phyloP scores from a whole-genome alignment of 768 basidiomycete species.

The Mycena leptocephala region DNA sequence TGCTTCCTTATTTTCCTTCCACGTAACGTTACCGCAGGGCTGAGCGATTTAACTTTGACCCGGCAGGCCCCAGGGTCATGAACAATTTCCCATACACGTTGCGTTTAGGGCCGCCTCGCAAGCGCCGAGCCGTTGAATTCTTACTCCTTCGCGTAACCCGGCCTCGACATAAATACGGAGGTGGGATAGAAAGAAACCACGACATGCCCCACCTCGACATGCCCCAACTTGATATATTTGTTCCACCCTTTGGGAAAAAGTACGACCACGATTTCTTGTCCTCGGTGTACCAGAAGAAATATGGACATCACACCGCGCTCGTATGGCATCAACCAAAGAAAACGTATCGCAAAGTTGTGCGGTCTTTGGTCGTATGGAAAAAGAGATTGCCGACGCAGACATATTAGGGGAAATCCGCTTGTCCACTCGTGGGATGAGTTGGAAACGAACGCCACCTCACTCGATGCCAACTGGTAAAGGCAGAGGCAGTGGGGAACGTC shows the following conservation, averaged over 20 bases:
- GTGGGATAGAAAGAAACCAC: no score
- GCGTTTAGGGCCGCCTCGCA: no score
- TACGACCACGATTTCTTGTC: constrained; percentile 9
- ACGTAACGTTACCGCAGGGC: no score
- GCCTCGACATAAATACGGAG: no score
- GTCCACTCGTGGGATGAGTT: constrained; percentile 5
- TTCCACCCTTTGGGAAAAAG: not conserved
- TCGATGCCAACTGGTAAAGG: not conserved
- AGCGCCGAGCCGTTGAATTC: no score
- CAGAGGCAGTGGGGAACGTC: not conserved
- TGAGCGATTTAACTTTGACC: no score
- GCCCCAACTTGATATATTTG: not conserved
- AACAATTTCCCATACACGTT: no score
- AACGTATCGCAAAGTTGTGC: not conserved
- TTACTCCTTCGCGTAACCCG: no score
- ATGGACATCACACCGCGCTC: constrained; percentile 26
- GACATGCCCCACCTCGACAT: no score
- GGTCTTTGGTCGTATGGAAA: constrained; percentile 11
- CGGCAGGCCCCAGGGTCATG: no score
- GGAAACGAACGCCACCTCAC: not conserved
- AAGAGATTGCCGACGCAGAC: constrained; percentile 19
- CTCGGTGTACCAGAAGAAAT: constrained; percentile 17
- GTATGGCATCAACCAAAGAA: constrained; percentile 15
- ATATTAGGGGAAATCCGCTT: constrained; percentile 15
- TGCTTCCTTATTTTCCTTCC: no score